phyloP scores from a whole-genome alignment of 2,329 filamentous ascomycete species.

The Metarhizium rileyi region DNA sequence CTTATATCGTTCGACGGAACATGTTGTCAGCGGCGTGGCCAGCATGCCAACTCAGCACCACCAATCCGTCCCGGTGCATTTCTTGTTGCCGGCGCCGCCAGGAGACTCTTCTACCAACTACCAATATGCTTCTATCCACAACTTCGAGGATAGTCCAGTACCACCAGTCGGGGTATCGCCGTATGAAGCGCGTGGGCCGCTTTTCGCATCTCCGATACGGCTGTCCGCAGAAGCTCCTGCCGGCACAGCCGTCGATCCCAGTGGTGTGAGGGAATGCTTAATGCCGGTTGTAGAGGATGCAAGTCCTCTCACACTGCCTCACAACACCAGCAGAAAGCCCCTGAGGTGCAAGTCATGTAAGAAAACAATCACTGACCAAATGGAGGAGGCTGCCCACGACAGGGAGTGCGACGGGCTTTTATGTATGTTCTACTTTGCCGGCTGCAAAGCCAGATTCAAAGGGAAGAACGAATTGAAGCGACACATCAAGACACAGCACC shows the following conservation, averaged over 20 bases:
- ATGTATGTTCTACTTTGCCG: constrained; percentile 72
- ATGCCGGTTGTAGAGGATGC: not conserved
- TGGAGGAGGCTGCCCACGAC: not conserved
- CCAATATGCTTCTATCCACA: not conserved
- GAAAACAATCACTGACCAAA: constrained; percentile 20
- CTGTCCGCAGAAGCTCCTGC: not conserved
- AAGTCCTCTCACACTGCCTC: not conserved
- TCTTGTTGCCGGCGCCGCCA: not conserved
- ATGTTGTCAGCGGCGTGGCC: not conserved
- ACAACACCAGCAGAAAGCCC: constrained; percentile 3
- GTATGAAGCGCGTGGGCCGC: not conserved
- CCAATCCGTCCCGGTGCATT: not conserved
- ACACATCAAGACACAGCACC: constrained; percentile 71
- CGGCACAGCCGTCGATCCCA: not conserved
- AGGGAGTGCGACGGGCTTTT: constrained; percentile 36
- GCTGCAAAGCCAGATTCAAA: constrained; percentile 62
- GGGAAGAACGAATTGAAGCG: constrained; percentile 96
- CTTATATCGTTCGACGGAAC: not conserved
- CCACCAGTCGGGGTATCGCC: not conserved
- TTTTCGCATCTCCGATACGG: not conserved
- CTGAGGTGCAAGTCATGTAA: constrained; percentile 1
- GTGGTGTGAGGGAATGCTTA: not conserved
- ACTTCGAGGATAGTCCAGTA: not conserved
- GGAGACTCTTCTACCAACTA: not conserved
- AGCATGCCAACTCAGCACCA: not conserved